Base-by-base conservation (phyloP, 208 protist genomes). In the Leishmania tarentolae region DNA sequence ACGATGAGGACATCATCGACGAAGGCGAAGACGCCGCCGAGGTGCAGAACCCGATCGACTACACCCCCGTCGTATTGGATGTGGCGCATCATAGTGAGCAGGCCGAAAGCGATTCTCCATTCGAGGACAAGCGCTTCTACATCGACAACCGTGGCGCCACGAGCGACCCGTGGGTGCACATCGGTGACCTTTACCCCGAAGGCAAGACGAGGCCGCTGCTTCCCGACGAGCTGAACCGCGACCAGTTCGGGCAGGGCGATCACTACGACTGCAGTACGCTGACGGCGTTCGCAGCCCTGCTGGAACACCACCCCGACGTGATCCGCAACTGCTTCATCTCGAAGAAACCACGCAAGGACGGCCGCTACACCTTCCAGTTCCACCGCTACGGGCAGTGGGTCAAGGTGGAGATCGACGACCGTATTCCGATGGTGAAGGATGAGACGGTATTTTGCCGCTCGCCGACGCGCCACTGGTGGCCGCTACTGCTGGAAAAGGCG, bases 1-100 rank as follows among this genome's bases (percentile, higher is more conserved):
- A 95, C 66, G 92, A 95, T 75, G 90, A 92, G 63, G 92, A 95
- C 57, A 79, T 83, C 56, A 95, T 95, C 78, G 91, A 92, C 63
- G 91, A 95, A 71, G 91, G 89, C 75, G 85, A 87, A 11, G 90
- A 95, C 28, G 84, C 84, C 19, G 81, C 24, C 53, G 52, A 56
- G 7, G 79, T 47, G 68, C 28, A 57, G 0, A 91, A 90, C 77
- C 78, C 82, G 21, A 88, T 96, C 63, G 93, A 96, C 85, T 93
- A 86, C 72, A 76, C 42, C 7, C 91, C 91, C 0, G 83, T 94
- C 15, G 68, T 86, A 31, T 81, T 91, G 21, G 87, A 86, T 56
- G 82, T 78, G 71, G 87, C 71, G 31, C 81, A 81, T 2, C 35
- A 52, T 21, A 80, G 42, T 47, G 79, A 87, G 61, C 80, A 91